A percentile compares a stretch with the other conserved stretches of the same genome.
These are phyloP conservation scores for Dictyostelium gargantuum DNA, from an alignment of 208 protist species.

Conservation along the genomic window DNA sequence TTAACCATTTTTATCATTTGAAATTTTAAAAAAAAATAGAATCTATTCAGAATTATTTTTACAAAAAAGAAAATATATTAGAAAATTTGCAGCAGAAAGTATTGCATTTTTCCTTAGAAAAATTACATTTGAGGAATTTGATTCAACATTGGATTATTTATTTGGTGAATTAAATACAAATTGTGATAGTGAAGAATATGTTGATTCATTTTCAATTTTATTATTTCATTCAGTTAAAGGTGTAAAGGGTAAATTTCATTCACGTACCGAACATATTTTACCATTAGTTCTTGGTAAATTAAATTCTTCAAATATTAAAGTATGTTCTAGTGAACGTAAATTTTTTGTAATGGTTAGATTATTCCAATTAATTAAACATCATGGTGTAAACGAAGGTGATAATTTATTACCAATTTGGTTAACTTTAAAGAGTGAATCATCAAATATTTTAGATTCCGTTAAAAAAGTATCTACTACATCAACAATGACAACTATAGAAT, in stretches of 20 bases:
- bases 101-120: slow-evolving; percentile 55
- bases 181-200: neutral
- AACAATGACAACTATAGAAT: neutral
- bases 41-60: slow-evolving; percentile 54
- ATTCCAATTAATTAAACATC: slow-evolving; percentile 8
- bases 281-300: neutral
- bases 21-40: neutral
- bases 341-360: neutral
- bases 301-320: neutral
- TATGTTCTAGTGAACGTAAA: neutral
- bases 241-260: slow-evolving; percentile 51
- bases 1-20: too few relatives aligned
- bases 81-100: slow-evolving; percentile 60
- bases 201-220: slow-evolving; percentile 38
- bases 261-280: slow-evolving; percentile 8
- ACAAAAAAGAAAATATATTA: slow-evolving; percentile 54
- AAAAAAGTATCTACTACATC: neutral
- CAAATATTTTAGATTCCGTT: neutral
- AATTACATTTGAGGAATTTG: slow-evolving; percentile 2
- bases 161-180: neutral
- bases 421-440: neutral
- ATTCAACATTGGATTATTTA: neutral
- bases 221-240: slow-evolving; percentile 54
- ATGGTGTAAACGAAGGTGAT: slow-evolving; percentile 9
- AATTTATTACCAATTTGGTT: slow-evolving; percentile 45